Conservation (phyloP, 495 filamentous ascomycete species). For the Aspergillus ostianus region DNA sequence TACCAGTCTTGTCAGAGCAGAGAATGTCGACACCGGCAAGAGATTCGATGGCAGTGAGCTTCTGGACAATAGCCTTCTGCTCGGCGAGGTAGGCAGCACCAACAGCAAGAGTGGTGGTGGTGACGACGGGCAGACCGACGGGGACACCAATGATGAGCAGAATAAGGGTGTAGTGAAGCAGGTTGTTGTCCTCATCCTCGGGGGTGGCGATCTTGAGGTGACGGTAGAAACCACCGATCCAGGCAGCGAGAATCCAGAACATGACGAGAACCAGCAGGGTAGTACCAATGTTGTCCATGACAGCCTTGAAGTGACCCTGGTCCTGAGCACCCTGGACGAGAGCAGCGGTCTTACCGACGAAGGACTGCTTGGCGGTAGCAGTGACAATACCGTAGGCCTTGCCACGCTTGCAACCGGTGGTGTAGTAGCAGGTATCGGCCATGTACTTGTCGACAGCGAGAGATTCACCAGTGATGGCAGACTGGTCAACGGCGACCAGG, state of each 20-base stretch:
- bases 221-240: constrained; percentile 77
- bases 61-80: constrained; percentile 75
- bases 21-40: constrained; percentile 75
- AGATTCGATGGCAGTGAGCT: constrained; percentile 73
- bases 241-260: constrained; percentile 67
- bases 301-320: constrained; percentile 76
- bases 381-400: constrained; percentile 68
- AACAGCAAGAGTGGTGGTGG: constrained; percentile 72
- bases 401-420: constrained; percentile 75
- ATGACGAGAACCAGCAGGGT: constrained; percentile 68
- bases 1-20: constrained; percentile 80
- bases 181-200: constrained; percentile 46
- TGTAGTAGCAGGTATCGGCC: constrained; percentile 70
- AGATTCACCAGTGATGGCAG: constrained; percentile 76
- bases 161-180: constrained; percentile 67
- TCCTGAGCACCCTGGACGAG: constrained; percentile 70
- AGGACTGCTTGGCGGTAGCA: constrained; percentile 63
- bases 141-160: constrained; percentile 72
- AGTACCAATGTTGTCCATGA: constrained; percentile 82
- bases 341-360: constrained; percentile 70
- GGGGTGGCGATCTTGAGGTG: constrained; percentile 66
- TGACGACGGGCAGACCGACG: constrained; percentile 73
- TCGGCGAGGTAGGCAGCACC: constrained; percentile 72
- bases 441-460: constrained; percentile 78
- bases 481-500: constrained; percentile 68